Evolutionary conservation across 2,329 filamentous ascomycete species (phyloP), one percentile per base, ranked within the genome.

Genomic region (Akanthomyces lecanii): DNA sequence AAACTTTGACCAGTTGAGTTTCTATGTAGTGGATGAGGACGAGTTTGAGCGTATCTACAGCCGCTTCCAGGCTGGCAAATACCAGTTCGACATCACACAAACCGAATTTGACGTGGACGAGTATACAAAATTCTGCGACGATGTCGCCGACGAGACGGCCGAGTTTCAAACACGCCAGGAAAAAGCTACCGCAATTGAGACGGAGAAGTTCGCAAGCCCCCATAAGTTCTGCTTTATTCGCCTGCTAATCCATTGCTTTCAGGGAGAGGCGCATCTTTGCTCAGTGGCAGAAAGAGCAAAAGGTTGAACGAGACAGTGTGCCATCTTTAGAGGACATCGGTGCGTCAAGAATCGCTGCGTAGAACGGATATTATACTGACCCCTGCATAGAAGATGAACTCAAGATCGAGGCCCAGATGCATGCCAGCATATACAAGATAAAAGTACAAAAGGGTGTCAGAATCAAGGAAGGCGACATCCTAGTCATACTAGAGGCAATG

Each of bases 391-490:
- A 69, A 2, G 65, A 73, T 2, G 73, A 75, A 30, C 65, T 74
- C 1, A 68, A 71, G 2, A 72, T 82, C 30, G 74, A 78, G 51
- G 73, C 77, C 0, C 77, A 77, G 0, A 71, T 81, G 44, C 77
- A 79, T 42, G 82, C 82, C 7, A 84, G 81, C 62, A 77, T 85
- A 0, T 85, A 82, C 81, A 84, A 84, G 64, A 72, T 84, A 1
- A 68, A 77, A 7, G 74, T 79, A 4, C 67, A 76, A 16, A 73
- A 76, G 33, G 79, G 80, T 0, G 74, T 81, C 14, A 60, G 67
- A 1, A 50, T 84, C 3, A 71, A 76, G 14, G 71, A 76, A 12
- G 77, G 77, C 8, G 75, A 82, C 28, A 68, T 77, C 0, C 74
- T 80, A 1, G 71, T 76, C 1, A 78, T 84, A 3, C 71, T 85